Evolutionary conservation across 2,329 filamentous ascomycete genomes (phyloP).

Genomic region (Phyllosticta paracitricarpa): DNA sequence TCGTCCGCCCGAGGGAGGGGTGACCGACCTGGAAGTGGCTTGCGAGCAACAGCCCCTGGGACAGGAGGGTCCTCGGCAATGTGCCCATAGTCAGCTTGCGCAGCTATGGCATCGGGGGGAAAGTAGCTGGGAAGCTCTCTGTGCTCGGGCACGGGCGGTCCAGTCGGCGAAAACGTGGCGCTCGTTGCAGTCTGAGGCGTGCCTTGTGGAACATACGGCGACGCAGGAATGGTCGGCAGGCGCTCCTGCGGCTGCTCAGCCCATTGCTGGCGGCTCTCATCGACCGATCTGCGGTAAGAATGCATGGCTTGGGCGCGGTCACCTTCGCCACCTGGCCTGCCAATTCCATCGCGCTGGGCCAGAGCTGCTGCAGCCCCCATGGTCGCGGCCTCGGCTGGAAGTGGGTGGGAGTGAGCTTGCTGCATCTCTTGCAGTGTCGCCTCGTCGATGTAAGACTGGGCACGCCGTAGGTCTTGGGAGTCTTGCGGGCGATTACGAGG

Average conservation of each 20-base stretch:
- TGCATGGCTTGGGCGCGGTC: slow-evolving; percentile 12
- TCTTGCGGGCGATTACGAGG: slow-evolving; percentile 62
- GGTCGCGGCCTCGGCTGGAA: slow-evolving; percentile 25
- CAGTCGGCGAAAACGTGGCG: slow-evolving; percentile 20
- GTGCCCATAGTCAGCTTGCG: slow-evolving; percentile 11
- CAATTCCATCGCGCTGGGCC: slow-evolving; percentile 22
- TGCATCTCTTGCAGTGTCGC: slow-evolving; percentile 73
- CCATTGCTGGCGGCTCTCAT: slow-evolving; percentile 3
- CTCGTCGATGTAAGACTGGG: slow-evolving; percentile 73
- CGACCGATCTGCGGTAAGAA: background rate
- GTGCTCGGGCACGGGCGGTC: slow-evolving; percentile 28
- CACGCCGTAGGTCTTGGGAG: slow-evolving; percentile 66
- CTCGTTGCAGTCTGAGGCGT: slow-evolving; percentile 17
- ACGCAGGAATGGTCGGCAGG: slow-evolving; percentile 37
- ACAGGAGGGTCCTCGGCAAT: slow-evolving; percentile 17
- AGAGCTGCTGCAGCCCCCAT: slow-evolving; percentile 31
- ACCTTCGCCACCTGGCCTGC: slow-evolving; percentile 23
- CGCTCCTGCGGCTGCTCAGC: slow-evolving; percentile 22
- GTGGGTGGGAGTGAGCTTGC: slow-evolving; percentile 51
- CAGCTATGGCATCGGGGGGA: slow-evolving; percentile 15
- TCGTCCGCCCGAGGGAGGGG: slow-evolving; percentile 24
- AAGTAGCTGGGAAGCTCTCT: slow-evolving; percentile 17
- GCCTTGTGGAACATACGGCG: slow-evolving; percentile 32
- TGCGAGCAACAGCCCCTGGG: slow-evolving; percentile 16
- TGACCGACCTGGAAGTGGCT: slow-evolving; percentile 34